A percentile compares a stretch with the other conserved stretches of the same genome.
Evolutionary conservation across 495 filamentous ascomycete species (phyloP).

Genomic region (Recurvomyces mirabilis): DNA sequence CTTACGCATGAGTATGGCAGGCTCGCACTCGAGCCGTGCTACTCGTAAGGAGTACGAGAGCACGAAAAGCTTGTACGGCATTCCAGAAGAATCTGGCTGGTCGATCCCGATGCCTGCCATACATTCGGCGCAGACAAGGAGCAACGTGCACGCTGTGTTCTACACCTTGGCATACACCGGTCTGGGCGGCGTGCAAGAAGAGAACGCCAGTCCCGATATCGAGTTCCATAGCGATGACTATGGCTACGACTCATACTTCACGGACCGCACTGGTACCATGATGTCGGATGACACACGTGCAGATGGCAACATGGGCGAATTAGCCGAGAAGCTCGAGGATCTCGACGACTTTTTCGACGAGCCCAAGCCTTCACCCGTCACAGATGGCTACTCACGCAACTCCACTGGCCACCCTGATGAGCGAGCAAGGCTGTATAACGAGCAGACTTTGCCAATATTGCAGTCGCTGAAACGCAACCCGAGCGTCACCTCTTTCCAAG

Average conservation of each 20-base stretch:
- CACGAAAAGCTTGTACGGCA: conserved; percentile 88
- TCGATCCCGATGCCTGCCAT: conserved; percentile 87
- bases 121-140: conserved; percentile 69
- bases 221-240: conserved; percentile 89
- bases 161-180: conserved; percentile 64
- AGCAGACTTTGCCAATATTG: conserved; percentile 82
- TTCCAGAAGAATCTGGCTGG: conserved; percentile 92
- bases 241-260: conserved; percentile 65
- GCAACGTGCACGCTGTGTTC: conserved; percentile 93
- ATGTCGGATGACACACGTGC: conserved; percentile 73
- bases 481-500: conserved; percentile 73
- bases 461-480: conserved; percentile 63
- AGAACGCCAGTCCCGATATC: conserved; percentile 69
- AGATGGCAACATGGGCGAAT: conserved; percentile 68
- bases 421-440: conserved; percentile 81
- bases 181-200: conserved; percentile 26
- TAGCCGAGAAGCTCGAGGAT: conserved; percentile 82
- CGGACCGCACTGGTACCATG: conserved; percentile 72
- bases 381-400: background rate
- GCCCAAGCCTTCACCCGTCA: background rate
- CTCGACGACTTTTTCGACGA: conserved; percentile 66
- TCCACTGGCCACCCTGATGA: conserved; percentile 44
- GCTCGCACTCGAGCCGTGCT: conserved; percentile 58
- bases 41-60: conserved; percentile 89
- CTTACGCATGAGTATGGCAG: conserved; percentile 91